Evolutionary conservation across 495 filamentous ascomycete genomes (phyloP).

Genomic region (Penicillium desertorum): DNA sequence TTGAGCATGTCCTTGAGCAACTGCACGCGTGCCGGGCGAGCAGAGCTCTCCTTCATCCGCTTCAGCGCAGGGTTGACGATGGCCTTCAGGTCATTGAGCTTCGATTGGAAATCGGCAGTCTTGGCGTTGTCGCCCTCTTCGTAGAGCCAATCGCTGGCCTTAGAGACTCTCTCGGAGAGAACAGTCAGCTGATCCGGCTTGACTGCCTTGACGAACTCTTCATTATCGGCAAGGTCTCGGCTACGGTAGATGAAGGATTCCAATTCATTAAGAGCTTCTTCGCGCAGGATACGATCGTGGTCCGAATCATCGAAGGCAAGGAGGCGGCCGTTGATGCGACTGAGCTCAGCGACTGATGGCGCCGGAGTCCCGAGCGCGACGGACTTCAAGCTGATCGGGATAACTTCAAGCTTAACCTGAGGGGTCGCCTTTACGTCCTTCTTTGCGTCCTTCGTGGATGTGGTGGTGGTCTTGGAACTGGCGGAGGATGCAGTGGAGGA

Average conservation of each 20-base stretch:
- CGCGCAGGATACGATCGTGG: conserved; percentile 67
- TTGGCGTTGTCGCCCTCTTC: conserved; percentile 75
- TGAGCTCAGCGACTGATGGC: conserved; percentile 56
- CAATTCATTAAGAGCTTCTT: conserved; percentile 88
- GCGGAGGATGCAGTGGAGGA: conserved; percentile 45
- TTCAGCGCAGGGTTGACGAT: conserved; percentile 67
- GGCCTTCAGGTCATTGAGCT: conserved; percentile 68
- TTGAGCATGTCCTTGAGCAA: conserved; percentile 60
- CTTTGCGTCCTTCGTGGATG: conserved; percentile 49
- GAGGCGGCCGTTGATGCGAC: conserved; percentile 68
- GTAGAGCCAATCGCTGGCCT: conserved; percentile 86
- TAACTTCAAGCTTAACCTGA: conserved; percentile 66
- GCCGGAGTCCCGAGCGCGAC: conserved; percentile 60
- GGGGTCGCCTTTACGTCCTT: conserved; percentile 51
- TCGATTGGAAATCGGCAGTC: conserved; percentile 66
- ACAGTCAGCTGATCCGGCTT: conserved; percentile 59
- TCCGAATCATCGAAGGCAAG: conserved; percentile 83
- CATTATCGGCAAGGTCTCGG: conserved; percentile 75
- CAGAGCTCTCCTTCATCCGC: conserved; percentile 64
- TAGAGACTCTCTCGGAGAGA: conserved; percentile 63
- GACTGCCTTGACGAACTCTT: conserved; percentile 67
- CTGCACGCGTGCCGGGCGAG: conserved; percentile 65
- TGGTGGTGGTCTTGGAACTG: conserved; percentile 47
- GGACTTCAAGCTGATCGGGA: conserved; percentile 64
- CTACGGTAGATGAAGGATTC: conserved; percentile 91